Evolutionary conservation across 2,329 filamentous ascomycete species (phyloP).

Genomic region (Colletotrichum chlorophyti): DNA sequence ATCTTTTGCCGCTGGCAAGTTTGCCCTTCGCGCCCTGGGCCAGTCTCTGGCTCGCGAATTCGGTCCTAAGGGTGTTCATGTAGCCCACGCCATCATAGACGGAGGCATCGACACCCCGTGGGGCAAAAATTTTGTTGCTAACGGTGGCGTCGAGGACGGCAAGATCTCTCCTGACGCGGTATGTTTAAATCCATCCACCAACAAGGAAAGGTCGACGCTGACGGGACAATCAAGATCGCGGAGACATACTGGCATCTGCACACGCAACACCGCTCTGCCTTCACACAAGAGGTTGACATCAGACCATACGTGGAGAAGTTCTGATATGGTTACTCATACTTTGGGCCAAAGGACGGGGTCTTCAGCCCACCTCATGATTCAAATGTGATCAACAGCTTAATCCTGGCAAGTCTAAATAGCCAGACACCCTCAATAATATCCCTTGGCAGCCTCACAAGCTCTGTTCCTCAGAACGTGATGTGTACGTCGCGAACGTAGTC

Average conservation of each 20-base stretch:
- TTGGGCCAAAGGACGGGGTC: not conserved
- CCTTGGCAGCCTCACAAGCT: constrained; percentile 19
- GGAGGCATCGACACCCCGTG: constrained; percentile 83
- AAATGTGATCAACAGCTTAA: not conserved
- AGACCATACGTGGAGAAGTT: constrained; percentile 86
- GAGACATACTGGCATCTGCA: constrained; percentile 87
- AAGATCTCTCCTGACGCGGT: constrained; percentile 81
- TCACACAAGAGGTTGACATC: constrained; percentile 83
- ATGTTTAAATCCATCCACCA: constrained; percentile 46
- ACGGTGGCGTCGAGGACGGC: constrained; percentile 55
- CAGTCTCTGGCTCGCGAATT: constrained; percentile 85
- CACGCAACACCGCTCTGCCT: constrained; percentile 78
- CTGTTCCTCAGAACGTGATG: constrained; percentile 1
- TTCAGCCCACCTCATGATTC: not conserved
- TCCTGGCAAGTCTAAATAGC: not conserved
- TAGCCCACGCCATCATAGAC: constrained; percentile 83
- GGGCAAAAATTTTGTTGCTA: constrained; percentile 59
- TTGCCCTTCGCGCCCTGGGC: constrained; percentile 75
- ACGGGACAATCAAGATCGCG: constrained; percentile 68
- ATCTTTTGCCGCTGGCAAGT: constrained; percentile 81
- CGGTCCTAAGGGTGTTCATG: constrained; percentile 82
- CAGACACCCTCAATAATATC: constrained; percentile 8
- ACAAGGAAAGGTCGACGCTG: constrained; percentile 5
- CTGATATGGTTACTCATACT: constrained; percentile 1
- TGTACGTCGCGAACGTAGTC: constrained; percentile 28